Evolutionary conservation across 2,329 filamentous ascomycete species (phyloP).

Genomic region (Chaetomium strumarium): DNA sequence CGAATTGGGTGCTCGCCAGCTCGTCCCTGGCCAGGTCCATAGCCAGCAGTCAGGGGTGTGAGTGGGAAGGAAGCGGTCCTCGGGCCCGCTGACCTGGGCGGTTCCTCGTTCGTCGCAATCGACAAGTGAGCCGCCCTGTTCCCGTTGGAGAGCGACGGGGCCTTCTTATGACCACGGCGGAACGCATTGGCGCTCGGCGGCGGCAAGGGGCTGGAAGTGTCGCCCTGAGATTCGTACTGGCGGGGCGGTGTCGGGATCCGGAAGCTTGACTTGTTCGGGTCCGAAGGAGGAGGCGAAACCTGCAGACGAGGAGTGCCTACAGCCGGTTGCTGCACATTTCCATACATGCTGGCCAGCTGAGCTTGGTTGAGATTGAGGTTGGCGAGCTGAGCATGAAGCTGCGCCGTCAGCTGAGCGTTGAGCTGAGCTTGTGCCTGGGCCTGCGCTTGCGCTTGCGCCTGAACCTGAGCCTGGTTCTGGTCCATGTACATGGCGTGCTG

Average conservation of each 20-base stretch:
- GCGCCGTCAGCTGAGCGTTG: slow-evolving; percentile 36
- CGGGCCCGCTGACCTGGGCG: slow-evolving; percentile 58
- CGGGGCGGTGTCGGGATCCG: slow-evolving; percentile 64
- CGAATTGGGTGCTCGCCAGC: slow-evolving; percentile 91
- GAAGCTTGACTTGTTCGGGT: slow-evolving; percentile 44
- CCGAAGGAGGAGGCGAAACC: slow-evolving; percentile 70
- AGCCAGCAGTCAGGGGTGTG: slow-evolving; percentile 70
- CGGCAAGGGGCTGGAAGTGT: slow-evolving; percentile 61
- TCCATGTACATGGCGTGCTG: slow-evolving; percentile 79
- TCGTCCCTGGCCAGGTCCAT: slow-evolving; percentile 86
- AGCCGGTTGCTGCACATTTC: slow-evolving; percentile 45
- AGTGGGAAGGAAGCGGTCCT: slow-evolving; percentile 76
- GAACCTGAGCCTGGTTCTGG: slow-evolving; percentile 41
- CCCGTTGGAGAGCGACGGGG: slow-evolving; percentile 64
- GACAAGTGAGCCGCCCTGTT: slow-evolving; percentile 43
- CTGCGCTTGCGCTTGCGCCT: slow-evolving; percentile 28
- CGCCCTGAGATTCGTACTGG: slow-evolving; percentile 62
- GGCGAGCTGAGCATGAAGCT: slow-evolving; percentile 26
- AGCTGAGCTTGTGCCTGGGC: slow-evolving; percentile 36
- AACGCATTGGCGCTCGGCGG: slow-evolving; percentile 88
- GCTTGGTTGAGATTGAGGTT: slow-evolving; percentile 34
- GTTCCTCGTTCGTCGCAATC: slow-evolving; percentile 39
- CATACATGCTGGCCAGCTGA: slow-evolving; percentile 33
- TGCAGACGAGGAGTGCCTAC: slow-evolving; percentile 66
- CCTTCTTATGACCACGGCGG: slow-evolving; percentile 91